phyloP scores from a whole-genome alignment of 768 basidiomycete genomes.

The Kwoniella sp. region DNA sequence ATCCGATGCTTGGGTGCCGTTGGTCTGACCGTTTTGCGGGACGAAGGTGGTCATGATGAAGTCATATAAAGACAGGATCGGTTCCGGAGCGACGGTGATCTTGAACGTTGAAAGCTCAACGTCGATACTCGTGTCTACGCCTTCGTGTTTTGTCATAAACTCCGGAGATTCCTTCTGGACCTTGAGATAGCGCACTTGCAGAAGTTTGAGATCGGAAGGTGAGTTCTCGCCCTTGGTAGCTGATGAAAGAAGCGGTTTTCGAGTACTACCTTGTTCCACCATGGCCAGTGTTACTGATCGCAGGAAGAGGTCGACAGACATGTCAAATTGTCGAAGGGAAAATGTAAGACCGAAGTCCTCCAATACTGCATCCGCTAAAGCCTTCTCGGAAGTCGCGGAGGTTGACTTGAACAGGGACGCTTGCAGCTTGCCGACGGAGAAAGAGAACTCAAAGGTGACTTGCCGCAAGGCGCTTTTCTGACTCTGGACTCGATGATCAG shows the following conservation, averaged over 20 bases:
- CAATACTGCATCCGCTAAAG: constrained; percentile 76
- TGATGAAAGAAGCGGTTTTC: constrained; percentile 43
- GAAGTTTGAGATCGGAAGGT: constrained; percentile 62
- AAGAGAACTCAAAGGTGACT: constrained; percentile 78
- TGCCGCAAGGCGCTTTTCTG: constrained; percentile 61
- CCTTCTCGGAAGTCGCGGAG: constrained; percentile 66
- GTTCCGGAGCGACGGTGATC: constrained; percentile 84
- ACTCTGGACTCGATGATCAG: constrained; percentile 31
- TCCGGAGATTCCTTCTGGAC: constrained; percentile 85
- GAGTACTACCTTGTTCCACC: constrained; percentile 62
- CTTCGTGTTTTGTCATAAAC: constrained; percentile 74
- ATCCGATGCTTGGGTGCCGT: not conserved
- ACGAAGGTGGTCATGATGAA: constrained; percentile 98
- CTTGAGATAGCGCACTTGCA: constrained; percentile 75
- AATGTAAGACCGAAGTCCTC: constrained; percentile 77
- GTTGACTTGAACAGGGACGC: constrained; percentile 75
- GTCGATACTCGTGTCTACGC: constrained; percentile 84
- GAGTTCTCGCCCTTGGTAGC: constrained; percentile 30
- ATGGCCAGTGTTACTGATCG: constrained; percentile 76
- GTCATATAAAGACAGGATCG: constrained; percentile 86
- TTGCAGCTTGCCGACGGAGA: constrained; percentile 79
- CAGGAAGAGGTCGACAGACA: constrained; percentile 81
- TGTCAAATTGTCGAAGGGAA: constrained; percentile 76
- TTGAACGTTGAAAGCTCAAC: constrained; percentile 87
- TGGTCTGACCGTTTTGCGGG: constrained; percentile 55